Percentiles rank a stretch among this genome's conserved stretches.
phyloP scores from a whole-genome alignment of 352 stramenopile species.

The Phytophthora megakarya region DNA sequence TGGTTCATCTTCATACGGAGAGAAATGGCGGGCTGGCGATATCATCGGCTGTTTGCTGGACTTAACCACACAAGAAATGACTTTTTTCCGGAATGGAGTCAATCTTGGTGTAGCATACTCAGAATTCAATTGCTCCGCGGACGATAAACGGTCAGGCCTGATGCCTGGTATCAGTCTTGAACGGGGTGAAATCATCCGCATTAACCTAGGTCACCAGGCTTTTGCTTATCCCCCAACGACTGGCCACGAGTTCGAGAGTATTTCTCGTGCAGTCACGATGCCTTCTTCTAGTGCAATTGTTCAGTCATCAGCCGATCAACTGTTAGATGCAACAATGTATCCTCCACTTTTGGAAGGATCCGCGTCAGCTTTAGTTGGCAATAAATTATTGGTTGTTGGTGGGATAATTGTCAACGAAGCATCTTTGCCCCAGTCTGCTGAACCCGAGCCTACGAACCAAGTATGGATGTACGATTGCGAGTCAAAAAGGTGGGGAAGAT shows the following conservation, averaged over 20 bases:
- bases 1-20: slow-evolving; percentile 87
- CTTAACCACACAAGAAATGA: slow-evolving; percentile 80
- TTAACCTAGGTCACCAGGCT: slow-evolving; percentile 82
- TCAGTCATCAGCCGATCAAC: slow-evolving; percentile 25
- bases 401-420: slow-evolving; percentile 43
- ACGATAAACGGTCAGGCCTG: slow-evolving; percentile 63
- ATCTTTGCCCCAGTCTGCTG: slow-evolving; percentile 6
- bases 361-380: slow-evolving; percentile 60
- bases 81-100: slow-evolving; percentile 89
- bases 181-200: slow-evolving; percentile 84
- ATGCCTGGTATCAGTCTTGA: slow-evolving; percentile 90
- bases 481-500: slow-evolving; percentile 68
- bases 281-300: slow-evolving; percentile 50
- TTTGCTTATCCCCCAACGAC: slow-evolving; percentile 77
- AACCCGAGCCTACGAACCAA: slow-evolving; percentile 57
- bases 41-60: slow-evolving; percentile 92
- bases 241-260: slow-evolving; percentile 65
- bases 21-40: slow-evolving; percentile 91
- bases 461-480: slow-evolving; percentile 74
- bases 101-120: slow-evolving; percentile 81
- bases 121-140: slow-evolving; percentile 54
- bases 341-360: slow-evolving; percentile 57
- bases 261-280: slow-evolving; percentile 57
- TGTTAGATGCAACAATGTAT: not conserved
- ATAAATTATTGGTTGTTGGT: slow-evolving; percentile 79